phyloP scores from a whole-genome alignment of 306 rosid genomes.

The Leucaena leucocephala region DNA sequence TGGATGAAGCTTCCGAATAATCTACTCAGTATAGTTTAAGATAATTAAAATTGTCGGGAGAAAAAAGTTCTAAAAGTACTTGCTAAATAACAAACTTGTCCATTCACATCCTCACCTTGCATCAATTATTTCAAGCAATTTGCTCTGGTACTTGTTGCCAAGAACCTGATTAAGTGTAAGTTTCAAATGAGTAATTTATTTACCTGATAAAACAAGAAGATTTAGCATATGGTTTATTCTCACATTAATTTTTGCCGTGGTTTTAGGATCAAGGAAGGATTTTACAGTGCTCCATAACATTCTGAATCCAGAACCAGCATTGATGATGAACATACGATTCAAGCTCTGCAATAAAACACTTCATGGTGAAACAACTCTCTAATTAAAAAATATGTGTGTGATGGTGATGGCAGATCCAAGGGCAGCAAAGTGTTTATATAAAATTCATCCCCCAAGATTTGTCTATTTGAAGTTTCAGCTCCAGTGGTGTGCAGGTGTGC shows the following conservation, averaged over 20 bases:
- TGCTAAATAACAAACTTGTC: background rate
- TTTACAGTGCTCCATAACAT: conserved; percentile 92
- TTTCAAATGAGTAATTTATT: conserved; percentile 28
- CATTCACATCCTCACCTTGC: conserved; percentile 56
- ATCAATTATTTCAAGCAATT: conserved; percentile 93
- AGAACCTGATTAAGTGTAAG: conserved; percentile 67
- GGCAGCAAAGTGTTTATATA: background rate
- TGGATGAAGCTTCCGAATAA: conserved; percentile 19
- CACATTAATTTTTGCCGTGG: conserved; percentile 85
- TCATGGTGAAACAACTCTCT: conserved; percentile 33
- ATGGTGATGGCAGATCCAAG: too few species aligned
- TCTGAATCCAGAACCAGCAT: conserved; percentile 96
- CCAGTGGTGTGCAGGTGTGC: background rate
- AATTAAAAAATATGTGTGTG: background rate
- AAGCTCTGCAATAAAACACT: conserved; percentile 68
- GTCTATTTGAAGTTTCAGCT: background rate
- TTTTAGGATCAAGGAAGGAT: conserved; percentile 93
- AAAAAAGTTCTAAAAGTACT: background rate
- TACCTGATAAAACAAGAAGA: conserved; percentile 21
- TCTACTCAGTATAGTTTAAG: background rate
- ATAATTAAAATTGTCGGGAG: background rate
- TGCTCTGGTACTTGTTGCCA: conserved; percentile 88
- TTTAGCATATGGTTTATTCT: conserved; percentile 30
- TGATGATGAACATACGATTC: conserved; percentile 95
- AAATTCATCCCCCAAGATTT: background rate